Percentiles rank a stretch among this genome's conserved stretches.
Conservation (phyloP, 2,329 filamentous ascomycete genomes). For the Verticillium nonalfalfae region DNA sequence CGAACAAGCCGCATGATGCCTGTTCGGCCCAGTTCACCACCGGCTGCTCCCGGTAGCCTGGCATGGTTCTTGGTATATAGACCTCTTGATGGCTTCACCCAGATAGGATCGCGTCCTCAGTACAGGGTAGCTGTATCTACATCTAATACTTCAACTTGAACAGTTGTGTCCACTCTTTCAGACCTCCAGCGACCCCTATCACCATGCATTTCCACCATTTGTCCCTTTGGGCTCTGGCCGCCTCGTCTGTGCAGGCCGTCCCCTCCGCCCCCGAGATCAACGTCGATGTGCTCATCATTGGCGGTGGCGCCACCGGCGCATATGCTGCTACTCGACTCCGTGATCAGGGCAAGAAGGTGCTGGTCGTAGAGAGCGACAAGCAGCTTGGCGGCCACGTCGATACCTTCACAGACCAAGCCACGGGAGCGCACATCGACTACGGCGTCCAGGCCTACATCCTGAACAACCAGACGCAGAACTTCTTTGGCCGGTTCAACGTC, state of each 20-base stretch:
- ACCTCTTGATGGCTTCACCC: neutral
- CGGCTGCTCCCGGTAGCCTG: neutral
- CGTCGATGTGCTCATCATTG: slow-evolving; percentile 43
- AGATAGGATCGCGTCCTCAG: neutral
- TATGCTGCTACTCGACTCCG: slow-evolving; percentile 39
- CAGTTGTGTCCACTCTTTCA: neutral
- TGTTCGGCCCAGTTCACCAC: neutral
- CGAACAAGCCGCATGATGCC: neutral
- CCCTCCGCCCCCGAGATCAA: neutral
- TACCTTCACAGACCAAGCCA: slow-evolving; percentile 34
- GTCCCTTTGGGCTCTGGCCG: neutral
- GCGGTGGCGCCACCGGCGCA: slow-evolving; percentile 47
- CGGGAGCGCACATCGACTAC: slow-evolving; percentile 22
- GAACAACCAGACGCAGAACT: slow-evolving; percentile 28
- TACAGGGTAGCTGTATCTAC: neutral
- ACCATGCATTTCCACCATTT: neutral
- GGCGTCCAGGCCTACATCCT: slow-evolving; percentile 28
- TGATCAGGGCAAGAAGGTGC: slow-evolving; percentile 37
- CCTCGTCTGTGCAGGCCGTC: neutral
- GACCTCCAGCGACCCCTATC: neutral
- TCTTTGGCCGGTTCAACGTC: slow-evolving; percentile 36
- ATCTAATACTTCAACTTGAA: neutral
- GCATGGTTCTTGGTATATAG: neutral
- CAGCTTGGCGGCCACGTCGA: slow-evolving; percentile 37
- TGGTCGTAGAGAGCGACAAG: slow-evolving; percentile 34